Evolutionary conservation across 805 yeast genomes (phyloP).

Genomic region (Wickerhamiella nectarea): DNA sequence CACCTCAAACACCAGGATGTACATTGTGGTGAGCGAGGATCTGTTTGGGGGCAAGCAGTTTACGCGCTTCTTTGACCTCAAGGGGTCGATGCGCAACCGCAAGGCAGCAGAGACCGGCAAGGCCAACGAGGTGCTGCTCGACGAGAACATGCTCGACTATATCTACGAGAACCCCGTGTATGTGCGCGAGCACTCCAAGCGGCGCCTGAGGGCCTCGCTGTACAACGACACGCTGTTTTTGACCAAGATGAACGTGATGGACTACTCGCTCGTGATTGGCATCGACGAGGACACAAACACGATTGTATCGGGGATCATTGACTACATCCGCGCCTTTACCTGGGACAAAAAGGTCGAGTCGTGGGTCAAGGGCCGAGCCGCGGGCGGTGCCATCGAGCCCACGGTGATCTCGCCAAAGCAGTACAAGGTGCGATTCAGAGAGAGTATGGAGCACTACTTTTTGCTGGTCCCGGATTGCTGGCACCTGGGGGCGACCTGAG

Average conservation of each 20-base stretch:
- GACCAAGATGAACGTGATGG: constrained; percentile 98
- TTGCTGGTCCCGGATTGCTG: constrained; percentile 76
- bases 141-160: constrained; percentile 96
- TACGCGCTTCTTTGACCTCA: constrained; percentile 80
- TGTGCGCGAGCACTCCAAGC: constrained; percentile 83
- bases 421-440: constrained; percentile 84
- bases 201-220: constrained; percentile 68
- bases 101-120: constrained; percentile 94
- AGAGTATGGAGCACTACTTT: constrained; percentile 94
- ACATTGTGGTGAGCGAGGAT: constrained; percentile 91
- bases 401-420: constrained; percentile 96
- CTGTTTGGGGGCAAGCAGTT: constrained; percentile 73
- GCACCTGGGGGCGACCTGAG: constrained; percentile 11
- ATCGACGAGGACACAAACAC: constrained; percentile 51
- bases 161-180: constrained; percentile 92
- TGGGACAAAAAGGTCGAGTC: constrained; percentile 98
- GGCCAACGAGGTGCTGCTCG: constrained; percentile 85
- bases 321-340: constrained; percentile 88
- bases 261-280: constrained; percentile 88
- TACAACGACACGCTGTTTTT: constrained; percentile 92
- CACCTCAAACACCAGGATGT: constrained; percentile 63
- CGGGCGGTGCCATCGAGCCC: constrained; percentile 81
- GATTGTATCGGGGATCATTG: constrained; percentile 84
- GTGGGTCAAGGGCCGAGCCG: constrained; percentile 94
- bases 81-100: constrained; percentile 95